Conservation (phyloP, 441 rosid genomes). For the Mallotus japonicus region DNA sequence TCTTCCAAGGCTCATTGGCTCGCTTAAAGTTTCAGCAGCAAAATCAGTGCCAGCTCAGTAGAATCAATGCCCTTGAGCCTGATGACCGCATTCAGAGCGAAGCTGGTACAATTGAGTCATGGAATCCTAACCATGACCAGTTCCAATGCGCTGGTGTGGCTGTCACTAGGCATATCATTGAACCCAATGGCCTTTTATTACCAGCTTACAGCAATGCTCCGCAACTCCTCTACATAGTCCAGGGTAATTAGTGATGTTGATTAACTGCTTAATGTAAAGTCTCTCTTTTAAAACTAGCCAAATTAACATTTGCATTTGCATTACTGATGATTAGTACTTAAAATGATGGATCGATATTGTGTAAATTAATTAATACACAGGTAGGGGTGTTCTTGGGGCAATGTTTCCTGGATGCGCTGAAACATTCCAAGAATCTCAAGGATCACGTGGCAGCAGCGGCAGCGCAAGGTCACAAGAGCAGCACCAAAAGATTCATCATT, state of each 20-base stretch:
- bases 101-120: slow-evolving; percentile 41
- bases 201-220: slow-evolving; percentile 22
- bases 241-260: slow-evolving; percentile 29
- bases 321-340: too few species aligned
- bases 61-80: slow-evolving; percentile 55
- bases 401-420: slow-evolving; percentile 68
- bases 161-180: slow-evolving; percentile 29
- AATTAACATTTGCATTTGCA: too few species aligned
- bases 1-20: slow-evolving; percentile 46
- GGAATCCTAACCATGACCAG: slow-evolving; percentile 41
- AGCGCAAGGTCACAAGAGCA: slow-evolving; percentile 41
- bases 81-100: slow-evolving; percentile 41
- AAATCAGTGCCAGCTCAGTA: slow-evolving; percentile 56
- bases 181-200: slow-evolving; percentile 42
- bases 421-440: slow-evolving; percentile 66
- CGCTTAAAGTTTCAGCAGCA: slow-evolving; percentile 18
- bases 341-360: too few species aligned
- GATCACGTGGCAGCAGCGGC: slow-evolving; percentile 26
- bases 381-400: slow-evolving; percentile 47
- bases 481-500: slow-evolving; percentile 63
- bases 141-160: slow-evolving; percentile 51
- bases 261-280: too few species aligned
- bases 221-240: slow-evolving; percentile 35
- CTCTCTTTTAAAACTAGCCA: too few species aligned
- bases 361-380: slow-evolving; percentile 23